Percentiles rank a stretch among this genome's conserved stretches.
Conservation (phyloP, 2,329 filamentous ascomycete genomes). For the Ascosphaera acerosa region DNA sequence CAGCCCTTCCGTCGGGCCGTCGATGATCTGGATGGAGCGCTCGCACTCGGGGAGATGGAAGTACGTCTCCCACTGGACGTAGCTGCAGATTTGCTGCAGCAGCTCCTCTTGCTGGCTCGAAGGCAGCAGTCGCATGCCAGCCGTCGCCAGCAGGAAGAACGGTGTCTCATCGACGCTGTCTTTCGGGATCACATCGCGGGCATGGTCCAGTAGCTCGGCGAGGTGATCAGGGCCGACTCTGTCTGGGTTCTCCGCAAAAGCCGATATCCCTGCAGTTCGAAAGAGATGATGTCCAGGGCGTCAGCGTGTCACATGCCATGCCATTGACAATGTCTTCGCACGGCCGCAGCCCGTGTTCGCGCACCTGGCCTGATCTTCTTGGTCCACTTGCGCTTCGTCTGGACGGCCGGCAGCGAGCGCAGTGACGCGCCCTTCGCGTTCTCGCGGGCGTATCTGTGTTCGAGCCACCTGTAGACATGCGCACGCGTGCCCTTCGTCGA, state of each 20-base stretch:
- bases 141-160: slow-evolving; percentile 84
- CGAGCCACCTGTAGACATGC: slow-evolving; percentile 85
- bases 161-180: slow-evolving; percentile 63
- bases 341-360: slow-evolving; percentile 3
- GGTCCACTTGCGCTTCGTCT: slow-evolving; percentile 66
- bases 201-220: slow-evolving; percentile 54
- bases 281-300: not conserved
- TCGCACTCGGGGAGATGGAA: slow-evolving; percentile 81
- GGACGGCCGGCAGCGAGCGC: slow-evolving; percentile 48
- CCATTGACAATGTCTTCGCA: not conserved
- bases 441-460: slow-evolving; percentile 40
- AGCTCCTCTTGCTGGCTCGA: slow-evolving; percentile 45
- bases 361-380: slow-evolving; percentile 79
- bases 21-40: slow-evolving; percentile 76
- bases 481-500: slow-evolving; percentile 77
- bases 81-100: slow-evolving; percentile 56
- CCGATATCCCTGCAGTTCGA: slow-evolving; percentile 38
- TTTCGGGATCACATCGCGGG: slow-evolving; percentile 48
- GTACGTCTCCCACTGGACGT: slow-evolving; percentile 46
- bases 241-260: slow-evolving; percentile 54
- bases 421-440: slow-evolving; percentile 34
- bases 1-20: slow-evolving; percentile 80
- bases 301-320: not conserved
- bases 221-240: slow-evolving; percentile 64
- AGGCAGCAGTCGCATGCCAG: slow-evolving; percentile 72